Conservation (phyloP, 768 basidiomycete genomes). For the Tylopilus rubrobrunneus region DNA sequence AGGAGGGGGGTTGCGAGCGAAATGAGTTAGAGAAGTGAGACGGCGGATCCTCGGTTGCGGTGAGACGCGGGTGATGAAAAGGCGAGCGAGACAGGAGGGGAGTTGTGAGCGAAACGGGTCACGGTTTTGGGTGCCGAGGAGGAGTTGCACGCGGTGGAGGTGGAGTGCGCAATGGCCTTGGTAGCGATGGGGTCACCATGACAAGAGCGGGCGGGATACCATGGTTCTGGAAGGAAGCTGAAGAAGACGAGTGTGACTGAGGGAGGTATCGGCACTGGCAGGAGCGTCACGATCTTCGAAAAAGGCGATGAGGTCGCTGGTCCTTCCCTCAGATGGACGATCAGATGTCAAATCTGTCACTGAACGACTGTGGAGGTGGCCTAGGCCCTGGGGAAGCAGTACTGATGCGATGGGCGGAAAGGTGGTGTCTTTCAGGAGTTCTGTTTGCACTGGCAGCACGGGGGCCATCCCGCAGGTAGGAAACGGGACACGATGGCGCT, state of each 20-base stretch:
- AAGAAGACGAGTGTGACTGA: slow-evolving; percentile 47
- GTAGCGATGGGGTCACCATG: too few species aligned
- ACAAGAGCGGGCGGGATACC: too few species aligned
- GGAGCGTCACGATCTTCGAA: slow-evolving; percentile 57
- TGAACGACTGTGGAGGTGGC: slow-evolving; percentile 48
- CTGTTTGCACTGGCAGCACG: slow-evolving; percentile 37
- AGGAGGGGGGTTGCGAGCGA: too few species aligned
- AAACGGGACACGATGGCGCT: slow-evolving; percentile 51
- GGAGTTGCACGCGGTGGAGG: too few species aligned
- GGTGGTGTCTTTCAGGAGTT: slow-evolving; percentile 43
- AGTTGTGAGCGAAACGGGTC: too few species aligned
- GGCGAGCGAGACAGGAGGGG: too few species aligned
- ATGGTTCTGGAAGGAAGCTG: too few species aligned
- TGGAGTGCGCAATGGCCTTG: too few species aligned
- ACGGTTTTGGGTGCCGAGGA: too few species aligned
- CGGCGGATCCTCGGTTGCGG: too few species aligned
- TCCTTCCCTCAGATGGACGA: slow-evolving; percentile 46
- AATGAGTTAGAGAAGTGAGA: too few species aligned
- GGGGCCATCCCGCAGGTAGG: slow-evolving; percentile 34
- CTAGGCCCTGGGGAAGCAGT: slow-evolving; percentile 38
- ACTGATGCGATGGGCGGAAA: slow-evolving; percentile 42
- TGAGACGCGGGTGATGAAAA: too few species aligned
- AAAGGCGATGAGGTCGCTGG: slow-evolving; percentile 69
- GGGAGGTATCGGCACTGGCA: slow-evolving; percentile 30
- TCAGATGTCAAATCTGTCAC: slow-evolving; percentile 54